Conservation (phyloP, 2,329 filamentous ascomycete genomes). For the Cordyceps tenuipes region DNA sequence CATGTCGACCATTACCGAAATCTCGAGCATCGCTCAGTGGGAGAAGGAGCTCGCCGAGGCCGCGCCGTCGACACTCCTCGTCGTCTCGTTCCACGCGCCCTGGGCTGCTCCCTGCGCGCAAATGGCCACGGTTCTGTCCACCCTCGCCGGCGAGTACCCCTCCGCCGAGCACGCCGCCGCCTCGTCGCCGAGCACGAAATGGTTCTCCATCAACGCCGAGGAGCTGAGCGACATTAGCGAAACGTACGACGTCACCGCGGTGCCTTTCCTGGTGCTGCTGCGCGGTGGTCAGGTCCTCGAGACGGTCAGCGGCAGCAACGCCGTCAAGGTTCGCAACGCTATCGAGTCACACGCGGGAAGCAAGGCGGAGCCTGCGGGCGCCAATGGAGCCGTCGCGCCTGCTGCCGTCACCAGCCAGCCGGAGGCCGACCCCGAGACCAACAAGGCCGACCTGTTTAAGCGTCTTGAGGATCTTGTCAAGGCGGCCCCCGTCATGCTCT, state of each 20-base stretch:
- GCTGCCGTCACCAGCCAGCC: conserved; percentile 37
- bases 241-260: conserved; percentile 85
- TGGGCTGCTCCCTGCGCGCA: conserved; percentile 96
- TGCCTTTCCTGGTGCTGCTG: conserved; percentile 83
- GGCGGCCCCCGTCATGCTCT: conserved; percentile 95
- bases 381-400: conserved; percentile 26
- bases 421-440: conserved; percentile 42
- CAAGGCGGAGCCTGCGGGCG: conserved; percentile 23
- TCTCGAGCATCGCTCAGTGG: conserved; percentile 68
- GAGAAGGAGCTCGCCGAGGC: conserved; percentile 57
- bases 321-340: conserved; percentile 71
- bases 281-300: conserved; percentile 69
- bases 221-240: conserved; percentile 89
- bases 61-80: conserved; percentile 61
- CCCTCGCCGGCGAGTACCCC: conserved; percentile 80
- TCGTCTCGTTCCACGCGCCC: conserved; percentile 91
- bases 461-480: conserved; percentile 79
- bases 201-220: conserved; percentile 90
- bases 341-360: conserved; percentile 72
- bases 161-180: conserved; percentile 56
- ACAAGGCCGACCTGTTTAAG: conserved; percentile 78
- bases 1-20: conserved; percentile 73
- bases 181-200: conserved; percentile 60
- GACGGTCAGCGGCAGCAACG: conserved; percentile 83
- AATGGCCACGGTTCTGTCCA: conserved; percentile 79